phyloP scores from a whole-genome alignment of 768 basidiomycete species.

The Hortiboletus flavorubellus region DNA sequence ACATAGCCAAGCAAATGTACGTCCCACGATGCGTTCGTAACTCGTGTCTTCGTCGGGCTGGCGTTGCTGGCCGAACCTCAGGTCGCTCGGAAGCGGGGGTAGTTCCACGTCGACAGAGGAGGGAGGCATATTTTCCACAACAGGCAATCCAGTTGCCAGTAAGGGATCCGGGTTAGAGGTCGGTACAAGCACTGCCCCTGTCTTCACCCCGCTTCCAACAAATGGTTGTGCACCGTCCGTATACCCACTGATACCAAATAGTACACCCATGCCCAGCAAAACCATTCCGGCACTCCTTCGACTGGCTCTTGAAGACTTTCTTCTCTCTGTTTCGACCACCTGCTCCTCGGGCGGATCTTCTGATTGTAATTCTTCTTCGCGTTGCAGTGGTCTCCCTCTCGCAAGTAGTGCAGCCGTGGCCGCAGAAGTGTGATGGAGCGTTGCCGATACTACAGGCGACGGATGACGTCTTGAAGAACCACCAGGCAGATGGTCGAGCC shows the following conservation, averaged over 20 bases:
- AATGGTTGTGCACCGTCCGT: slow-evolving; percentile 30
- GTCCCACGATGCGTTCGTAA: slow-evolving; percentile 71
- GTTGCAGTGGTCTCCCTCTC: slow-evolving; percentile 47
- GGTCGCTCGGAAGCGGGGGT: slow-evolving; percentile 7
- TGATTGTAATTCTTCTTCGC: slow-evolving; percentile 34
- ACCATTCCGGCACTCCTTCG: slow-evolving; percentile 74
- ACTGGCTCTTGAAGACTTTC: slow-evolving; percentile 58
- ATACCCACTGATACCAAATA: slow-evolving; percentile 66
- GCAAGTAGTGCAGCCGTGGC: slow-evolving; percentile 23
- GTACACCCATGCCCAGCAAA: slow-evolving; percentile 72
- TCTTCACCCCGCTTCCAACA: slow-evolving; percentile 27
- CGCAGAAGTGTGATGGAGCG: slow-evolving; percentile 30
- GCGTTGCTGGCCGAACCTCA: slow-evolving; percentile 3
- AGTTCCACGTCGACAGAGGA: slow-evolving; percentile 18
- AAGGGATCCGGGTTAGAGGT: slow-evolving; percentile 1
- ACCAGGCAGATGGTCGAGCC: slow-evolving; percentile 42
- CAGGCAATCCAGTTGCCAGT: neutral
- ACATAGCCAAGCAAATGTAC: slow-evolving; percentile 93
- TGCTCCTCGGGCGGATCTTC: slow-evolving; percentile 22
- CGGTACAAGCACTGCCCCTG: slow-evolving; percentile 49
- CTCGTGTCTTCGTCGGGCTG: slow-evolving; percentile 22
- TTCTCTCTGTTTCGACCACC: slow-evolving; percentile 20
- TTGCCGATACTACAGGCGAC: slow-evolving; percentile 31
- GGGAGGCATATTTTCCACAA: slow-evolving; percentile 8
- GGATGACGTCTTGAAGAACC: slow-evolving; percentile 42